Conservation (phyloP, 371 early-diverging fungal genomes). For the Blastocladiella emersonii region DNA sequence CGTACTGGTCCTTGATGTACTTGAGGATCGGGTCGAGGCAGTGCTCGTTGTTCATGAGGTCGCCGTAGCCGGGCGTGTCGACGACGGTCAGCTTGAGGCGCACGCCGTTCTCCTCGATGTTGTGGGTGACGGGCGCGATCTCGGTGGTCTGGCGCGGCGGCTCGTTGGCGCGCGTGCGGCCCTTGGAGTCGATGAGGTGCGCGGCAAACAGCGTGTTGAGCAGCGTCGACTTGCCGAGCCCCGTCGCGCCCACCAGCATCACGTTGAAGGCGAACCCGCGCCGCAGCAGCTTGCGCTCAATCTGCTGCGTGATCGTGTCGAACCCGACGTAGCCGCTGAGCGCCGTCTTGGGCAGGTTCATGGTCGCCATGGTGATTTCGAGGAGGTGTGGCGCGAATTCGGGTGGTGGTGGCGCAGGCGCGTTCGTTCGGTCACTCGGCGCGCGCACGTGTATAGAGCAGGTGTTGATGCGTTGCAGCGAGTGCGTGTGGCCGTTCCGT, state of each 20-base stretch:
- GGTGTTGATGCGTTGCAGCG: no score
- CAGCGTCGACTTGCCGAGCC: constrained; percentile 12
- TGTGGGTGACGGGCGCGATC: constrained; percentile 66
- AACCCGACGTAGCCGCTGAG: constrained; percentile 73
- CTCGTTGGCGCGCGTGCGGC: constrained; percentile 54
- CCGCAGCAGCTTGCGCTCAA: constrained; percentile 80
- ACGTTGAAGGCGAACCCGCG: constrained; percentile 90
- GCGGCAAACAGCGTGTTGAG: constrained; percentile 41
- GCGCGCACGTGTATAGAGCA: no score
- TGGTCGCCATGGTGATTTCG: no score
- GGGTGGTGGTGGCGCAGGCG: no score
- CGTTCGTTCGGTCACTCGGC: no score
- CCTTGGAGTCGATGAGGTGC: constrained; percentile 72
- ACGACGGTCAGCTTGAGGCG: constrained; percentile 69
- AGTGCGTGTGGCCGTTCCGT: no score
- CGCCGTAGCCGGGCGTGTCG: constrained; percentile 66
- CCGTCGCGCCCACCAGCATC: constrained; percentile 67
- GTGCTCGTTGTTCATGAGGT: constrained; percentile 77
- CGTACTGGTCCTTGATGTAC: constrained; percentile 86
- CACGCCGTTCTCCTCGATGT: constrained; percentile 75
- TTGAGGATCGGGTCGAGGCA: constrained; percentile 83
- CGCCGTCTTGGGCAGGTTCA: neutral
- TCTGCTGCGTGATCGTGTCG: constrained; percentile 85
- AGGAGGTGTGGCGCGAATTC: no score
- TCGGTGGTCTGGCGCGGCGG: constrained; percentile 68